Conservation (phyloP, 106 monocot species). For the Xerophyta viscosa region DNA sequence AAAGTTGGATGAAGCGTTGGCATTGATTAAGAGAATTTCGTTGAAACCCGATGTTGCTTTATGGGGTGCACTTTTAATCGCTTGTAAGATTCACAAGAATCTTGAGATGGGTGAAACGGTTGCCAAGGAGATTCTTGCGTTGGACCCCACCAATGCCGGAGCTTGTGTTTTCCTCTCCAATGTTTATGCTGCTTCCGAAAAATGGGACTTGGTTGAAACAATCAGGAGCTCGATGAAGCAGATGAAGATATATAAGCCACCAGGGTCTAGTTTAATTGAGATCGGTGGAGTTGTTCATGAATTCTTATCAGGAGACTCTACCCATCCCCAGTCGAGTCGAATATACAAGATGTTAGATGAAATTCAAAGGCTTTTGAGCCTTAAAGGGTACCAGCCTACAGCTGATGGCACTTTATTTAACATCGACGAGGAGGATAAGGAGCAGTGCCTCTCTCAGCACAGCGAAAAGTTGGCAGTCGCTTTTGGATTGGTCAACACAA, state of each 20-base stretch:
- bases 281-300: conserved; percentile 39
- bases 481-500: conserved; percentile 52
- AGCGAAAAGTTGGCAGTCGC: conserved; percentile 64
- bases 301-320: conserved; percentile 44
- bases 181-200: conserved; percentile 37
- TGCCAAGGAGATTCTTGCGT: conserved; percentile 50
- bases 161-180: conserved; percentile 59
- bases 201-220: conserved; percentile 35
- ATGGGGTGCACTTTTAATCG: conserved; percentile 59
- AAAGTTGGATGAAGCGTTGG: conserved; percentile 35
- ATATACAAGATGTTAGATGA: conserved; percentile 58
- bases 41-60: conserved; percentile 43
- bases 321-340: conserved; percentile 27
- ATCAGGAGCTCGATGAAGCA: conserved; percentile 42
- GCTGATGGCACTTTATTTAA: conserved; percentile 20
- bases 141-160: conserved; percentile 57
- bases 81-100: conserved; percentile 46
- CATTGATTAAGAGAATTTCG: conserved; percentile 27
- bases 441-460: conserved; percentile 44
- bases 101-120: conserved; percentile 50
- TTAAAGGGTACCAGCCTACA: conserved; percentile 9
- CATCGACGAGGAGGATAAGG: conserved; percentile 41
- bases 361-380: conserved; percentile 20
- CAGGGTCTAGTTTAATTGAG: conserved; percentile 58
- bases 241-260: conserved; percentile 35